A percentile compares a stretch with the other conserved stretches of the same genome.
phyloP scores from a whole-genome alignment of 306 rosid genomes.

The Quercus berberidifolia region DNA sequence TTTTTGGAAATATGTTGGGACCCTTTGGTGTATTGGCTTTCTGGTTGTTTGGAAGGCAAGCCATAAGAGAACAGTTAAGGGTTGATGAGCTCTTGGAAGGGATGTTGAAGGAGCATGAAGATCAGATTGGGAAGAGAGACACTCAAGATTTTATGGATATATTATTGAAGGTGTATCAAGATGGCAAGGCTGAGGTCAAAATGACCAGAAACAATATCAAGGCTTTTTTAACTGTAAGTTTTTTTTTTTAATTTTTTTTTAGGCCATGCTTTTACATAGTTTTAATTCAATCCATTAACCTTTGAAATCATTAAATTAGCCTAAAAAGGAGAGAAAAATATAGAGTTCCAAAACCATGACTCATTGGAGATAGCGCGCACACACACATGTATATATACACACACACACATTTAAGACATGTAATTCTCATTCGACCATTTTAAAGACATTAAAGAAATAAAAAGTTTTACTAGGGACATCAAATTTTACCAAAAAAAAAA shows the following conservation, averaged over 20 bases:
- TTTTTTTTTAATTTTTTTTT: too few relatives aligned
- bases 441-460: too few relatives aligned
- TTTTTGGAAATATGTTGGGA: constrained; percentile 49
- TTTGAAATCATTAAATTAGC: too few relatives aligned
- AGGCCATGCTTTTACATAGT: too few relatives aligned
- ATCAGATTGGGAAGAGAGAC: constrained; percentile 15
- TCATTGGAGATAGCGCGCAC: too few relatives aligned
- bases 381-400: accelerated
- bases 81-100: constrained; percentile 42
- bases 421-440: too few relatives aligned
- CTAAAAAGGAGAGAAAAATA: too few relatives aligned
- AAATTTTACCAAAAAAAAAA: too few relatives aligned
- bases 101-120: constrained; percentile 43
- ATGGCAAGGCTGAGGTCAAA: constrained; percentile 40
- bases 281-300: too few relatives aligned
- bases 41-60: constrained; percentile 42
- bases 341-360: too few relatives aligned
- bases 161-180: constrained; percentile 40
- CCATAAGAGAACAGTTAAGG: constrained; percentile 28
- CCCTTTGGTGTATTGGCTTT: constrained; percentile 34
- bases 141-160: constrained; percentile 41
- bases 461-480: too few relatives aligned
- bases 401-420: too few relatives aligned
- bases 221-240: constrained; percentile 42
- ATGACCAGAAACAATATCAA: constrained; percentile 46